Evolutionary conservation across 225 moss, liverwort and hornwort species (phyloP).

Genomic region (Anthoceros angustus): DNA sequence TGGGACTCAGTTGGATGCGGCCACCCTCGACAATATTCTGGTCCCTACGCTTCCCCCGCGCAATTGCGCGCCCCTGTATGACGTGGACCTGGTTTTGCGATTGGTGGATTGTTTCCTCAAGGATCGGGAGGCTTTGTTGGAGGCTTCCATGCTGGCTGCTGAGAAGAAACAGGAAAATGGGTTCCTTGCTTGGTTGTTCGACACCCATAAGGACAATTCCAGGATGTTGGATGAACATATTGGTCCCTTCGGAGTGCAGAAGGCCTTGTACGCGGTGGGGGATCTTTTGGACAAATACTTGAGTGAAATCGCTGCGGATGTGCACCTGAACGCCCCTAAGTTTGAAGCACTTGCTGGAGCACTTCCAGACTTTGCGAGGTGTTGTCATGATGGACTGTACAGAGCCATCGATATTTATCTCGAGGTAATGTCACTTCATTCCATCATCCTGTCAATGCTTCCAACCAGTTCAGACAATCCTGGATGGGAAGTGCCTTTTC

Average conservation of each 20-base stretch:
- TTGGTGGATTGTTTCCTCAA: constrained; percentile 67
- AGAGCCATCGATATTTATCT: constrained; percentile 88
- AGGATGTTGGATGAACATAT: constrained; percentile 27
- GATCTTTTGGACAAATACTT: constrained; percentile 80
- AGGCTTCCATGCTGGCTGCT: not conserved
- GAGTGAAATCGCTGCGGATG: constrained; percentile 78
- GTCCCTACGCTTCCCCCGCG: constrained; percentile 64
- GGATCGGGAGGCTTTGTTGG: constrained; percentile 49
- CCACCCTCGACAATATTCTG: constrained; percentile 69
- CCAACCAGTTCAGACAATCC: not conserved
- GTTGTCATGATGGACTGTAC: constrained; percentile 70
- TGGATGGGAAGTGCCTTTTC: not conserved
- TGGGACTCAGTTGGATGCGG: constrained; percentile 74
- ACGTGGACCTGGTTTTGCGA: constrained; percentile 72
- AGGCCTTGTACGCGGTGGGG: constrained; percentile 51
- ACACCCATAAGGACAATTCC: constrained; percentile 22
- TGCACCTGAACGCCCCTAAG: constrained; percentile 45
- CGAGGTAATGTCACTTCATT: constrained; percentile 35
- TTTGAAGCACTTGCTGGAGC: constrained; percentile 70
- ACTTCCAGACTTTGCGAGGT: constrained; percentile 65
- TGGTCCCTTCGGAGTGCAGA: constrained; percentile 35
- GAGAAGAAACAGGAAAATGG: constrained; percentile 5
- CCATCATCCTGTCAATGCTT: not conserved
- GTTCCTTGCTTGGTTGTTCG: constrained; percentile 5
- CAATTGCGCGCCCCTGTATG: constrained; percentile 55